These are phyloP conservation scores for Elaeis guineensis DNA, from an alignment of 176 grass and related monocot species.

Conservation along the genomic window DNA sequence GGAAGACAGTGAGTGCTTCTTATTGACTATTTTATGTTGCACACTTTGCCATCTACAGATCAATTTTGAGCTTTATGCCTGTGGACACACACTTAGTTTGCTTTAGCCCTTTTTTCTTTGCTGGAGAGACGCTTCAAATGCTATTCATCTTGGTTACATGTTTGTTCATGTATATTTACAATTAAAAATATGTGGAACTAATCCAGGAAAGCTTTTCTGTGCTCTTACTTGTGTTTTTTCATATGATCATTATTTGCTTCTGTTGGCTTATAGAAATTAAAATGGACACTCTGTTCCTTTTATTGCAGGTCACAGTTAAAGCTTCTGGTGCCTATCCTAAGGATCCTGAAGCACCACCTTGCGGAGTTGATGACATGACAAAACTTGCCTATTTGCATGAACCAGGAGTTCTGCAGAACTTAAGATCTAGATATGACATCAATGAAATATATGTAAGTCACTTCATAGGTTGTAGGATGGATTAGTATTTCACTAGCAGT, in stretches of 20 bases:
- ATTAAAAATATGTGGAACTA: too few species aligned
- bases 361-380: conserved; percentile 98
- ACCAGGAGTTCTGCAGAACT: conserved; percentile 86
- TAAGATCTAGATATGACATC: conserved; percentile 85
- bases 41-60: background rate
- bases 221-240: too few species aligned
- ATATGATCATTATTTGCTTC: too few species aligned
- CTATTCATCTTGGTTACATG: too few species aligned
- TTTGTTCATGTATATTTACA: too few species aligned
- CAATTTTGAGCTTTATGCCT: too few species aligned
- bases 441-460: conserved; percentile 98
- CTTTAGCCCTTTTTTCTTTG: too few species aligned
- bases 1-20: conserved; percentile 41
- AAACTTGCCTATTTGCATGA: conserved; percentile 96
- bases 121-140: too few species aligned
- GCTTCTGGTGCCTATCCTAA: conserved; percentile 49
- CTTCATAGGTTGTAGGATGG: too few species aligned
- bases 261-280: background rate
- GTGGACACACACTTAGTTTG: too few species aligned
- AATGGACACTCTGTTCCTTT: background rate
- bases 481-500: too few species aligned
- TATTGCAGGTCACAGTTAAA: conserved; percentile 52
- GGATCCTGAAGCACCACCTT: conserved; percentile 75
- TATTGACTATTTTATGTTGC: background rate
- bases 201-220: too few species aligned